Evolutionary conservation across 805 yeast species (phyloP).

Genomic region (Candida insectorum): DNA sequence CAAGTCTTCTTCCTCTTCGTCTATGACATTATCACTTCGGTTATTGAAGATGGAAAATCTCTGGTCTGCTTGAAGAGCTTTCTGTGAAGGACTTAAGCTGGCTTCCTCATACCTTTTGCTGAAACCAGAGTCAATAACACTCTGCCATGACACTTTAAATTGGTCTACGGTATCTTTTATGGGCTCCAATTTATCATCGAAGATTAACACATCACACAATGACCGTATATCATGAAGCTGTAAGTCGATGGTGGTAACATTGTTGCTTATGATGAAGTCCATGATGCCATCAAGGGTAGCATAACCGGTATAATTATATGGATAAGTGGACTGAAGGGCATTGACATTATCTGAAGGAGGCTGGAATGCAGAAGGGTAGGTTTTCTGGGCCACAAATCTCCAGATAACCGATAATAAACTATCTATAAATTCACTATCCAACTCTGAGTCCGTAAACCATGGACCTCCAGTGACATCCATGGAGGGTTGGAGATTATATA

Average conservation of each 20-base stretch:
- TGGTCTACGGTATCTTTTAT: conserved; percentile 51
- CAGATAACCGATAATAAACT: conserved; percentile 80
- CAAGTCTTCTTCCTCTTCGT: conserved; percentile 15
- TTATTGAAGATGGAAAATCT: conserved; percentile 13
- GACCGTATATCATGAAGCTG: conserved; percentile 70
- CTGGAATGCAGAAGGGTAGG: conserved; percentile 72
- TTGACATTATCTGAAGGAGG: conserved; percentile 31
- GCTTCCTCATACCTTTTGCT: conserved; percentile 20
- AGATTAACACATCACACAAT: conserved; percentile 81
- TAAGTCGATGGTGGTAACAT: conserved; percentile 80
- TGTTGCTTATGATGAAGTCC: conserved; percentile 66
- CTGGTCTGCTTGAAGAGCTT: conserved; percentile 3
- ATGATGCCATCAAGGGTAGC: conserved; percentile 73
- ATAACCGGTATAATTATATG: conserved; percentile 57
- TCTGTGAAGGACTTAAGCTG: background rate
- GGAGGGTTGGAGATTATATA: conserved; percentile 88
- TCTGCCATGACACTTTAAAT: conserved; percentile 81
- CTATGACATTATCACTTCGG: conserved; percentile 12
- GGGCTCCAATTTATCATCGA: conserved; percentile 80
- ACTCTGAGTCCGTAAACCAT: conserved; percentile 95
- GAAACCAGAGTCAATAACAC: conserved; percentile 68
- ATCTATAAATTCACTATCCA: conserved; percentile 91
- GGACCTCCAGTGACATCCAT: conserved; percentile 98
- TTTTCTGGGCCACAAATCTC: conserved; percentile 74
- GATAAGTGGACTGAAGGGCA: conserved; percentile 47